Base-by-base conservation (phyloP, 495 filamentous ascomycete species). In the Podospora fimiseda region DNA sequence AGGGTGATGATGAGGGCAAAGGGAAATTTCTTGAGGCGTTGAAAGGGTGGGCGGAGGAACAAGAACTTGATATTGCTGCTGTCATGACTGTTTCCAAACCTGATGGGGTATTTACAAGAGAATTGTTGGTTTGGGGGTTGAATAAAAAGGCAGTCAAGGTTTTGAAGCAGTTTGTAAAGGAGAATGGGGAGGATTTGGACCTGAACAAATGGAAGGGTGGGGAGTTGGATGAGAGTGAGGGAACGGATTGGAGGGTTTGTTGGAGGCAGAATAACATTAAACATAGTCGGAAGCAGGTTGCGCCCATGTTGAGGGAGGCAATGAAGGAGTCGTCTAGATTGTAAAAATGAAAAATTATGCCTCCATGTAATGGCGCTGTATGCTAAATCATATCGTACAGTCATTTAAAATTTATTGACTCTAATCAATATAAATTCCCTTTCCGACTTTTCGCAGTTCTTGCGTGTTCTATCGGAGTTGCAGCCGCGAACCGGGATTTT, bases 241-340 rank as follows among this genome's bases (percentile, higher is more conserved):
- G 72, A 11, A 60, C 55, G 4, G 63, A 62, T 19, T 75, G 76
- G 69, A 68, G 73, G 46, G 65, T 62, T 43, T 73, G 85, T 23
- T 92, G 88, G 87, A 66, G 72, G 57, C 91, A 96, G 74, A 69
- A 65, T 20, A 77, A 83, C 58, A 56, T 85, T 19, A 74, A 77
- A 44, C 74, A 81, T 53, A 96, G 90, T 67, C 74, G 92, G 59
- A 97, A 97, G 71, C 85, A 89, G 74, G 88, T 97, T 39, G 91
- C 85, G 27, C 92, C 92, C 24, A 70, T 95, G 68, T 55, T 97
- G 59, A 80, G 90, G 61, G 78, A 79, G 56, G 82, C 76, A 18
- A 77, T 89, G 62, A 70, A 70, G 48, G 68, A 69, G 43, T 67
- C 48, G 20, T 46, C 59, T 9, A 63, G 48, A 50, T 44, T 65